phyloP scores from a whole-genome alignment of 176 grass and related monocot genomes.

The Hordeum vulgare region DNA sequence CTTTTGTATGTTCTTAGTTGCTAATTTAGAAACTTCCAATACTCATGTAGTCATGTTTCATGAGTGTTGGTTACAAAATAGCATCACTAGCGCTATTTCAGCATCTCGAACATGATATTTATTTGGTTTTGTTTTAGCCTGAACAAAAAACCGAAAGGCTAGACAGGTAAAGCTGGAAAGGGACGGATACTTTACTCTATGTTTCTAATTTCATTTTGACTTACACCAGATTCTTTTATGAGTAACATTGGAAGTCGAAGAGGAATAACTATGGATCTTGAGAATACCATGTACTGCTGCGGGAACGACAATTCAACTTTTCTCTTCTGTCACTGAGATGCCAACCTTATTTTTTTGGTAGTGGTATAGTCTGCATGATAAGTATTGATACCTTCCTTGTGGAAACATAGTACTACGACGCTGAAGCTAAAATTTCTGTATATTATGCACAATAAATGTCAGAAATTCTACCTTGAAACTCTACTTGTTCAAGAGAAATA shows the following conservation, averaged over 20 bases:
- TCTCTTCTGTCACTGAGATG: background rate
- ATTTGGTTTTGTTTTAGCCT: background rate
- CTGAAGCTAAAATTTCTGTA: background rate
- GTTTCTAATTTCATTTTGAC: slow-evolving; percentile 5
- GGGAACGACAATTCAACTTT: slow-evolving; percentile 49
- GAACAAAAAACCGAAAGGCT: background rate
- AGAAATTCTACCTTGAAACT: no score
- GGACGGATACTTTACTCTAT: background rate
- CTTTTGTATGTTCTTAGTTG: background rate
- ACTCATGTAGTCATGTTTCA: background rate
- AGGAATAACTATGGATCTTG: slow-evolving; percentile 35
- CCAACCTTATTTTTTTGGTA: background rate
- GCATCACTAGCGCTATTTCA: background rate
- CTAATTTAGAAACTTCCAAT: background rate
- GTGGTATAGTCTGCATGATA: background rate
- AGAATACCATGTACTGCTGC: slow-evolving; percentile 59
- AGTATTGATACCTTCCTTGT: background rate
- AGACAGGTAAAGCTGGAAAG: background rate
- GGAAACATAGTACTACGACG: background rate
- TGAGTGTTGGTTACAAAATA: background rate
- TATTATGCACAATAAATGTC: background rate
- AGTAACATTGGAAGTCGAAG: slow-evolving; percentile 62
- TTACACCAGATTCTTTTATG: slow-evolving; percentile 47
- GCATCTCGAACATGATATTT: background rate
- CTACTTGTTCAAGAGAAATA: no score